Conservation (phyloP, 2,329 filamentous ascomycete genomes). For the Fusarium subtropicale region DNA sequence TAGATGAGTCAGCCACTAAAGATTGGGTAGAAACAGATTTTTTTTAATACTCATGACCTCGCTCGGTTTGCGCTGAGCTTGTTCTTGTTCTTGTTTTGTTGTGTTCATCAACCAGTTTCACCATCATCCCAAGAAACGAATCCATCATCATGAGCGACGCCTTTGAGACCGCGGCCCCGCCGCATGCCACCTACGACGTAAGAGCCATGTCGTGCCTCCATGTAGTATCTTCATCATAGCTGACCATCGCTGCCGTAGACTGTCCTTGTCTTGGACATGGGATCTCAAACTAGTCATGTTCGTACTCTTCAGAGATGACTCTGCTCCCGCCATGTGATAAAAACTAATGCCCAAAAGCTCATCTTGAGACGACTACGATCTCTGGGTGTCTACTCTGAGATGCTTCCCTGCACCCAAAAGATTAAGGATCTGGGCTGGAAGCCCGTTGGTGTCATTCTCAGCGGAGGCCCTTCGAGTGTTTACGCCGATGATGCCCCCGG, state of each 20-base stretch:
- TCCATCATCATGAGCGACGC: neutral
- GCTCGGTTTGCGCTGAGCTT: neutral
- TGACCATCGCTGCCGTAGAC: slow-evolving; percentile 1
- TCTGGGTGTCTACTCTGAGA: slow-evolving; percentile 80
- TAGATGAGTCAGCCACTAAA: slow-evolving; percentile 13
- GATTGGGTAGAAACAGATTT: slow-evolving; percentile 8
- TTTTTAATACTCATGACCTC: slow-evolving; percentile 1
- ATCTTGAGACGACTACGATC: slow-evolving; percentile 64
- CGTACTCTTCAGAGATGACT: neutral
- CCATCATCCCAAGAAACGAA: neutral
- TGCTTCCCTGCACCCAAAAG: slow-evolving; percentile 48
- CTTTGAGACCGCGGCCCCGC: slow-evolving; percentile 1
- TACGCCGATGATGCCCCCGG: slow-evolving; percentile 79
- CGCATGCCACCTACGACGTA: slow-evolving; percentile 10
- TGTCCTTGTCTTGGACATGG: slow-evolving; percentile 6
- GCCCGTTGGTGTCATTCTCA: slow-evolving; percentile 81
- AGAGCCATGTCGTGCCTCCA: neutral
- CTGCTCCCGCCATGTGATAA: neutral
- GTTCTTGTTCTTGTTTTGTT: neutral
- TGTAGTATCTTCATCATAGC: slow-evolving; percentile 3
- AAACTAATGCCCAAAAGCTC: slow-evolving; percentile 1
- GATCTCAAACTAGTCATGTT: slow-evolving; percentile 10
- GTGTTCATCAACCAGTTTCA: slow-evolving; percentile 2
- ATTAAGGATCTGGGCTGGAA: slow-evolving; percentile 36
- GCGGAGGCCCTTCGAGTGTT: slow-evolving; percentile 73